These are phyloP conservation scores for Backusella sp. DNA, from an alignment of 192 early-diverging fungal genomes.

Conservation along the genomic window DNA sequence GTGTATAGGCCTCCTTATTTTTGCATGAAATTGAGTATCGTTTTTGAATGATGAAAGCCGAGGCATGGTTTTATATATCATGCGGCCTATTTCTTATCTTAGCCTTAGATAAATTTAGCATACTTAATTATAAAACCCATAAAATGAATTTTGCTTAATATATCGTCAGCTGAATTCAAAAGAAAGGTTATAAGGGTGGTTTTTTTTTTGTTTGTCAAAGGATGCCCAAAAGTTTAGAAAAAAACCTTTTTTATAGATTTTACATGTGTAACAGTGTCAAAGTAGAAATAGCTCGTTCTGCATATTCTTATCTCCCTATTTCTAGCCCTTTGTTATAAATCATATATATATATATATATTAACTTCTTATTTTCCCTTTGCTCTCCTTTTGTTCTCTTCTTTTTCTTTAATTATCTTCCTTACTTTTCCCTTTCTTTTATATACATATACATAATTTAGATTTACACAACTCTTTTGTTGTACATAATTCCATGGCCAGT, in stretches of 20 bases:
- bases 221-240: not conserved
- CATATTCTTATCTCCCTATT: conserved; percentile 15
- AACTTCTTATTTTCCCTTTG: not conserved
- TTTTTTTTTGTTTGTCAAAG: conserved; percentile 1
- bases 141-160: not conserved
- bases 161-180: conserved; percentile 6
- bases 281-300: conserved; percentile 6
- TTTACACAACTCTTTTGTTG: not conserved
- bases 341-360: not conserved
- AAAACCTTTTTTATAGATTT: conserved; percentile 2
- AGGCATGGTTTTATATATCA: not conserved
- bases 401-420: not conserved
- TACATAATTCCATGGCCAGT: conserved; percentile 13
- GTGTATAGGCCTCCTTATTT: not conserved
- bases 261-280: conserved; percentile 5
- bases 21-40: conserved; percentile 4
- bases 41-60: not conserved
- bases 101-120: conserved; percentile 1
- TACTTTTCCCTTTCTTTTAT: not conserved
- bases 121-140: conserved; percentile 3
- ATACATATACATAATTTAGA: conserved; percentile 7
- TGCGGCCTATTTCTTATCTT: conserved; percentile 7
- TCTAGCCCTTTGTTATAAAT: not conserved
- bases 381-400: conserved; percentile 9
- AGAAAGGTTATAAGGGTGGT: not conserved